These are phyloP conservation scores for Gossypium gossypioides DNA, from an alignment of 441 rosid species.

Conservation along the genomic window DNA sequence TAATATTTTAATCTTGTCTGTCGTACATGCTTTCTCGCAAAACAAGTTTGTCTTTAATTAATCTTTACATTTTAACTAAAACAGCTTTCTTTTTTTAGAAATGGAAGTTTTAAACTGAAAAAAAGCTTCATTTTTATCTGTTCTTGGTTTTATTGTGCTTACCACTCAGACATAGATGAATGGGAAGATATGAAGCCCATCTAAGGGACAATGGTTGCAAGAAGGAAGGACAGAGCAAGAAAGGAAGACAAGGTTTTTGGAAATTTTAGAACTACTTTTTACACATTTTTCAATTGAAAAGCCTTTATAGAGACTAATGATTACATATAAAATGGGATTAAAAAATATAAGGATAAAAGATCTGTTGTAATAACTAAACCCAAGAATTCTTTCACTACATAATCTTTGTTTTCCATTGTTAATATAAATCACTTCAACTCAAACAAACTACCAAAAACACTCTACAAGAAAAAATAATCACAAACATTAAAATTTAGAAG, in stretches of 20 bases:
- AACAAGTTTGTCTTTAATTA: not conserved
- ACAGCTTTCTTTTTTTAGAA: not conserved
- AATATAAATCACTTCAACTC: no score
- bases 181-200: slow-evolving; percentile 97
- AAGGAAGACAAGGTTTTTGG: slow-evolving; percentile 78
- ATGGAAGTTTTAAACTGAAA: not conserved
- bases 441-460: no score
- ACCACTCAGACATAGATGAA: slow-evolving; percentile 75
- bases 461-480: no score
- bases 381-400: no score
- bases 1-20: not conserved
- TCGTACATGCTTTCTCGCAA: not conserved
- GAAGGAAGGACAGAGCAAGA: slow-evolving; percentile 95
- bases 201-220: slow-evolving; percentile 96
- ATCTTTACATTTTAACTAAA: not conserved
- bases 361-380: no score
- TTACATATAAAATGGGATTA: no score
- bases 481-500: no score
- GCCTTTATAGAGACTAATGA: no score
- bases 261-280: no score
- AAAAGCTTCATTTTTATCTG: not conserved
- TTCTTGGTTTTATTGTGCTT: not conserved
- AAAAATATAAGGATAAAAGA: no score
- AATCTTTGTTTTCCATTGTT: no score
- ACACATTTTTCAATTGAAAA: no score